Evolutionary conservation across 1,139 yeast species (phyloP).

Genomic region (Meyerozyma athensensis): DNA sequence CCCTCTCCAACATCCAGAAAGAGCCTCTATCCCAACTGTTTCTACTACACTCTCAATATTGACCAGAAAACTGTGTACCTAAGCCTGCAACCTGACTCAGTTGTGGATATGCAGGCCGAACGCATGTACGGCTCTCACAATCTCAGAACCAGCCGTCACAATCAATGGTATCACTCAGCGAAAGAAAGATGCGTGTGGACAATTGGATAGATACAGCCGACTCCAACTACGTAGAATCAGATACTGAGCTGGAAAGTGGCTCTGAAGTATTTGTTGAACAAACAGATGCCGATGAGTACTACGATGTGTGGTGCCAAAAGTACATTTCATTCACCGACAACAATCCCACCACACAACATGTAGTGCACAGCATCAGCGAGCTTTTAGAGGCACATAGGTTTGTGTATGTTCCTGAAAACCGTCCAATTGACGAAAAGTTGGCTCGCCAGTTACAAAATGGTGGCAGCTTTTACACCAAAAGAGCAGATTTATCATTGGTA

Average conservation of each 20-base stretch:
- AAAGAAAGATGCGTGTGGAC: neutral
- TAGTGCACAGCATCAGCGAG: constrained; percentile 24
- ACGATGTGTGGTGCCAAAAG: constrained; percentile 19
- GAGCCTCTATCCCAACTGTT: no score
- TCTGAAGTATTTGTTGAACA: no score
- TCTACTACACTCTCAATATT: no score
- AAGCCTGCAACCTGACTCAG: no score
- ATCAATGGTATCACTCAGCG: neutral
- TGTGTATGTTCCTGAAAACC: constrained; percentile 24
- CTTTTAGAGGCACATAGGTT: constrained; percentile 28
- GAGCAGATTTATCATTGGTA: constrained; percentile 34
- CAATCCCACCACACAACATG: constrained; percentile 43
- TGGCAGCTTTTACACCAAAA: constrained; percentile 27
- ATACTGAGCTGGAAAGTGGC: no score
- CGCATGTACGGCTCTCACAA: neutral
- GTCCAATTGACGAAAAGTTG: constrained; percentile 16
- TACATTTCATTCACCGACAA: constrained; percentile 35
- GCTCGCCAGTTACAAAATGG: constrained; percentile 17
- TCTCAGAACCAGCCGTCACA: neutral
- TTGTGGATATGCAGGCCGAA: neutral
- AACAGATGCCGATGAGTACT: neutral
- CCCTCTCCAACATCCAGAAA: no score
- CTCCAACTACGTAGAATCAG: no score
- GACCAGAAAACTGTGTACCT: no score
- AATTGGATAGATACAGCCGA: neutral